phyloP scores from a whole-genome alignment of 805 yeast species.

The Diddensiella caesifluorescens region DNA sequence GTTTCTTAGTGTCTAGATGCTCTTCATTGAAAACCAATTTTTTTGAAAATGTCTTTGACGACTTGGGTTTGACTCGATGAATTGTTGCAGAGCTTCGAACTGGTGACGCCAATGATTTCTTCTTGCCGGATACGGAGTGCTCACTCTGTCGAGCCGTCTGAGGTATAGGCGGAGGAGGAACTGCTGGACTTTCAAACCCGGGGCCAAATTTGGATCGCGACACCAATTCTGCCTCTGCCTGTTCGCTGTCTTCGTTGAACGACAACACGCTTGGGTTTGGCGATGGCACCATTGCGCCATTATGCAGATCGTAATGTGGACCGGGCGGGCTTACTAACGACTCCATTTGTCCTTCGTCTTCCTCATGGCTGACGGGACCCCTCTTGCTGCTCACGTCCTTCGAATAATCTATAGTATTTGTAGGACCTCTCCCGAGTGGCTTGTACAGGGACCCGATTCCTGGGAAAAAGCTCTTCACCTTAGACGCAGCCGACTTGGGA shows the following conservation, averaged over 20 bases:
- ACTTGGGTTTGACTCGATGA: constrained; percentile 10
- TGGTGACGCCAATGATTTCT: constrained; percentile 1
- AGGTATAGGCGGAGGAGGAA: too few species aligned
- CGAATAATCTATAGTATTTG: constrained; percentile 1
- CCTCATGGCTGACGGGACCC: background rate
- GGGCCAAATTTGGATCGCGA: too few species aligned
- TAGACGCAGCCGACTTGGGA: constrained; percentile 7
- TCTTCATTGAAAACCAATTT: constrained; percentile 16
- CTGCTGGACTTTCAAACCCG: too few species aligned
- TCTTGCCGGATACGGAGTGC: background rate
- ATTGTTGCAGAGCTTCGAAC: constrained; percentile 1
- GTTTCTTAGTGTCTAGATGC: background rate
- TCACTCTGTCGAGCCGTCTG: background rate
- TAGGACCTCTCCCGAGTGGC: constrained; percentile 9
- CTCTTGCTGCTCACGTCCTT: background rate
- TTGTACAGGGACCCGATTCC: constrained; percentile 11
- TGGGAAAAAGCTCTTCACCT: constrained; percentile 16
- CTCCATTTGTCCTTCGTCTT: constrained; percentile 2
- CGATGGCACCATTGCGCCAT: background rate
- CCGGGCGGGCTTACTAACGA: background rate
- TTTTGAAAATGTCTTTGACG: constrained; percentile 21
- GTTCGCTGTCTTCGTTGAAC: constrained; percentile 7
- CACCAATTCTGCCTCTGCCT: constrained; percentile 10
- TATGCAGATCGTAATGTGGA: background rate
- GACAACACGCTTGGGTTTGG: constrained; percentile 9